Percentiles rank a stretch among this genome's conserved stretches.
phyloP scores from a whole-genome alignment of 352 stramenopile genomes.

The Phytophthora uliginosa region DNA sequence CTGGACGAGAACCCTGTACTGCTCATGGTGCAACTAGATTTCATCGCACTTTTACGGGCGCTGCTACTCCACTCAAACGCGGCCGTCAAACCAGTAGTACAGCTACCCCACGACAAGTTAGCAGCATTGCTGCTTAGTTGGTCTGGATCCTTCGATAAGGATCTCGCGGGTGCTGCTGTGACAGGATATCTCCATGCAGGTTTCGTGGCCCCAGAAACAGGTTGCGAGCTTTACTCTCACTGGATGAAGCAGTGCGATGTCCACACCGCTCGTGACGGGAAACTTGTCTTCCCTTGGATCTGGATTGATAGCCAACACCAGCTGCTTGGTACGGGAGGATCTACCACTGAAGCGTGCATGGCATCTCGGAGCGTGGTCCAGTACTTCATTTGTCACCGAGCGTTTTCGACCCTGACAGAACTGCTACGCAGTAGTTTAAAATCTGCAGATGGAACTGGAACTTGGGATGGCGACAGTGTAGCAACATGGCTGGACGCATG shows the following conservation, averaged over 20 bases:
- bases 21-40: slow-evolving; percentile 80
- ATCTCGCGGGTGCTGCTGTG: slow-evolving; percentile 41
- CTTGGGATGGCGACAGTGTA: slow-evolving; percentile 27
- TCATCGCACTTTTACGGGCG: slow-evolving; percentile 47
- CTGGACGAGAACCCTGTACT: slow-evolving; percentile 33
- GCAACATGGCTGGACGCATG: slow-evolving; percentile 70
- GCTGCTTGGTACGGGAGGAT: slow-evolving; percentile 3
- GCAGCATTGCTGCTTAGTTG: slow-evolving; percentile 43
- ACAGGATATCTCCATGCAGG: slow-evolving; percentile 28
- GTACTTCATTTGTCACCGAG: slow-evolving; percentile 39
- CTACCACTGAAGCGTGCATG: slow-evolving; percentile 10
- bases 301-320: slow-evolving; percentile 56
- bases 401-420: slow-evolving; percentile 39
- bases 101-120: slow-evolving; percentile 37
- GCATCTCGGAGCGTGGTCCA: slow-evolving; percentile 30
- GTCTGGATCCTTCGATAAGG: slow-evolving; percentile 51
- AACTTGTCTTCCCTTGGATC: slow-evolving; percentile 47
- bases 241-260: slow-evolving; percentile 68
- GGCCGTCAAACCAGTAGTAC: slow-evolving; percentile 11
- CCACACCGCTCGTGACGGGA: slow-evolving; percentile 32
- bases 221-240: slow-evolving; percentile 30
- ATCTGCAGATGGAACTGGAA: slow-evolving; percentile 6
- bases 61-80: slow-evolving; percentile 35
- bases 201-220: slow-evolving; percentile 38
- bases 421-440: slow-evolving; percentile 35